A percentile compares a stretch with the other conserved stretches of the same genome.
These are phyloP conservation scores for Astrothelium subdiscretum DNA, from an alignment of 495 filamentous ascomycete genomes.

Conservation along the genomic window DNA sequence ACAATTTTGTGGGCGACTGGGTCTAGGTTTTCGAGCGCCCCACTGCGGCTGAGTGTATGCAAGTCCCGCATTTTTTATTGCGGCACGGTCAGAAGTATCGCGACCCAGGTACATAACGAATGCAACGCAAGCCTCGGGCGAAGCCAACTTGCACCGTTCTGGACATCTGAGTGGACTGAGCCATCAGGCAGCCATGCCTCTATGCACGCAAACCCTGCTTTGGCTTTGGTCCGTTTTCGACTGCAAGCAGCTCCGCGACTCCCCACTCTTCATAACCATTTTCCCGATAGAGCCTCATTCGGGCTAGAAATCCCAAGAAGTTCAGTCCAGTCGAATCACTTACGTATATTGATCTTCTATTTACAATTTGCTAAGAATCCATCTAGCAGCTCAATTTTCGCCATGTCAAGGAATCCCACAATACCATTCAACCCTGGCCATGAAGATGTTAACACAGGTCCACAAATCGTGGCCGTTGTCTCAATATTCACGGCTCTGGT, in stretches of 20 bases:
- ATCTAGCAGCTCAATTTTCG: not conserved
- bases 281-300: not conserved
- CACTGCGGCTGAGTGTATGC: not conserved
- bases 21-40: not conserved
- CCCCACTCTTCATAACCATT: not conserved
- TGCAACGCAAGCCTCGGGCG: not conserved
- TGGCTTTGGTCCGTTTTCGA: not conserved
- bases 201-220: not conserved
- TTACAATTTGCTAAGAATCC: not conserved
- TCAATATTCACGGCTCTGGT: not conserved
- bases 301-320: not conserved
- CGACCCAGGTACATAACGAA: not conserved
- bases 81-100: not conserved
- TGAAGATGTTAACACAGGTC: not conserved
- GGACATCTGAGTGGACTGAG: not conserved
- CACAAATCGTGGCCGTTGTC: not conserved
- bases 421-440: not conserved
- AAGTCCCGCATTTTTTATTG: not conserved
- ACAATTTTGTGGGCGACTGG: not conserved
- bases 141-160: not conserved
- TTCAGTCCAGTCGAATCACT: not conserved
- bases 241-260: not conserved
- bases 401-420: not conserved
- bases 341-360: not conserved
- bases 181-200: not conserved